Base-by-base conservation (phyloP, 2,329 filamentous ascomycete species). In the Lachnellula subtilissima region DNA sequence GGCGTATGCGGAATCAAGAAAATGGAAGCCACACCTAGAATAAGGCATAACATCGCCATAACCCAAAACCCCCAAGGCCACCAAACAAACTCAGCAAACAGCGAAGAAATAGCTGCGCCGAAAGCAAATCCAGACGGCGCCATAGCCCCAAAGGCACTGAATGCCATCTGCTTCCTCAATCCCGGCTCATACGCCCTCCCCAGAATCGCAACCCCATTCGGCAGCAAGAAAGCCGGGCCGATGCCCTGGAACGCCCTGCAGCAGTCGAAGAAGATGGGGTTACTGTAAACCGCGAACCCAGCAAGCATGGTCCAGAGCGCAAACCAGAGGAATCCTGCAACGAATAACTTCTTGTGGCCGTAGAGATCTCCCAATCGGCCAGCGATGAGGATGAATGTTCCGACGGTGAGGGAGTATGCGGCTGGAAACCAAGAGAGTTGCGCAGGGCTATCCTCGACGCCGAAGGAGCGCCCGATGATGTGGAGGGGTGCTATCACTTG, bases 371-470 rank as follows among this genome's bases (percentile, higher is more conserved):
- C 79, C 1, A 82, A 68, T 2, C 79, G 75, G 4, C 79, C 79
- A 12, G 73, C 74, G 3, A 78, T 70, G 0, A 82, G 68, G 4
- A 82, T 77, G 57, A 82, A 80, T 1, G 78, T 74, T 2, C 79
- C 74, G 58, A 80, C 76, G 0, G 78, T 80, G 1, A 80, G 67
- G 9, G 74, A 76, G 63, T 83, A 86, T 2, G 79, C 80, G 1
- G 81, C 80, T 11, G 81, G 73, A 50, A 79, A 76, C 81, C 83
- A 85, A 40, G 74, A 76, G 14, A 83, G 69, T n/a, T 76, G 67
- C 8, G 75, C 76, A 0, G 71, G 67, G 12, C 17, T 22, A 2
- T 75, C 72, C 3, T 65, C 71, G 47, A 77, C 68, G 15, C 71
- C 70, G 58, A 83, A 82, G 28, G 57, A 60, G 5, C 65, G 59